phyloP scores from a whole-genome alignment of 139 green algal genomes.

The Closterium sp. region DNA sequence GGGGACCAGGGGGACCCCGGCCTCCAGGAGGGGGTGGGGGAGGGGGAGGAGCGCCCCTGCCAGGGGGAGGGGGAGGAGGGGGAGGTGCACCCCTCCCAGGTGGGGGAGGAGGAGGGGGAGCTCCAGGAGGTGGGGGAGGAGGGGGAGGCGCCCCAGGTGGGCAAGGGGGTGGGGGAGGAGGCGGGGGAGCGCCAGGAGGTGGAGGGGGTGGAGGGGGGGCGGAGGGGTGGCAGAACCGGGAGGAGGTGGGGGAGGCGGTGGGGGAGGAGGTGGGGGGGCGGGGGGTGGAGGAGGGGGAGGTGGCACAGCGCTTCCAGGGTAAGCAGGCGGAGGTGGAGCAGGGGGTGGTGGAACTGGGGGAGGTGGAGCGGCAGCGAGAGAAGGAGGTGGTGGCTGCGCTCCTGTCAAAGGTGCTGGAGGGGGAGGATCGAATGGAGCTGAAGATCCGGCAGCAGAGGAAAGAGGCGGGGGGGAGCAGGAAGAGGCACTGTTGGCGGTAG shows the following conservation, averaged over 20 bases:
- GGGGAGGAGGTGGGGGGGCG: background rate
- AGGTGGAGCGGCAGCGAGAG: background rate
- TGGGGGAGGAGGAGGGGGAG: background rate
- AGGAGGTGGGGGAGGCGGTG: background rate
- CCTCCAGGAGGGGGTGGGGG: background rate
- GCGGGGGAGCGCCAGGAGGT: slow-evolving; percentile 1
- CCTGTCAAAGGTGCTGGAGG: background rate
- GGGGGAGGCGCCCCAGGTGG: background rate
- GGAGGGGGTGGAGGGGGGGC: slow-evolving; percentile 15
- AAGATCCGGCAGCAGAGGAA: background rate
- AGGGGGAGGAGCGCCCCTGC: background rate
- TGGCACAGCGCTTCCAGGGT: background rate
- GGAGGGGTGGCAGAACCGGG: slow-evolving; percentile 35
- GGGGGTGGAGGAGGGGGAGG: slow-evolving; percentile 35
- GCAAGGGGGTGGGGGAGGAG: background rate
- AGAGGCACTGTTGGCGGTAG: background rate
- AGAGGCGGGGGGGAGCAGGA: background rate
- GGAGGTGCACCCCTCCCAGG: background rate
- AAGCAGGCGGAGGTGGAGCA: slow-evolving; percentile 14
- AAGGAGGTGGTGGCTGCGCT: slow-evolving; percentile 18
- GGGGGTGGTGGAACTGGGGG: slow-evolving; percentile 27
- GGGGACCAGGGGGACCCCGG: background rate
- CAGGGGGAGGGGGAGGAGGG: slow-evolving; percentile 28
- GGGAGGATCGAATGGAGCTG: background rate
- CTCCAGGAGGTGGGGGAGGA: background rate